Evolutionary conservation across 2,329 filamentous ascomycete species (phyloP).

Genomic region (Didymella sp.): DNA sequence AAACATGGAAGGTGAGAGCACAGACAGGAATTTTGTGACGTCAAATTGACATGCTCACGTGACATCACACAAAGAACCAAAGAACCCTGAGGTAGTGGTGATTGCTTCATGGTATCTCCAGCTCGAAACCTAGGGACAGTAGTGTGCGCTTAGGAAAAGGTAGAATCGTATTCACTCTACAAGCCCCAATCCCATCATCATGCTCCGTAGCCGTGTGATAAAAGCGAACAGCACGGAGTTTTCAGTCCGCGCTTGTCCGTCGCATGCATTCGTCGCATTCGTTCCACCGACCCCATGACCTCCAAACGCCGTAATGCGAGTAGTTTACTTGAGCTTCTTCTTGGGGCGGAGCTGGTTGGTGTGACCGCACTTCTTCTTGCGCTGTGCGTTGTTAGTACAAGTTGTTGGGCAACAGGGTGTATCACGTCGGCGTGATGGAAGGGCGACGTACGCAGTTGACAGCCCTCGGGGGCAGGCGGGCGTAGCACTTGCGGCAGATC

Average conservation of each 20-base stretch:
- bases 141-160: conserved; percentile 33
- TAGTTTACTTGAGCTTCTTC: conserved; percentile 98
- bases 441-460: conserved; percentile 79
- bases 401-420: neutral
- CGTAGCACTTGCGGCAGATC: conserved; percentile 99
- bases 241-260: conserved; percentile 30
- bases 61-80: conserved; percentile 1
- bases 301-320: conserved; percentile 48
- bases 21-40: neutral
- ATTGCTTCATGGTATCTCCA: conserved; percentile 21
- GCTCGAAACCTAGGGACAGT: conserved; percentile 21
- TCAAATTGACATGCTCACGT: neutral
- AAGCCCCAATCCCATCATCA: conserved; percentile 37
- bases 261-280: conserved; percentile 44
- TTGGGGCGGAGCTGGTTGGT: conserved; percentile 99
- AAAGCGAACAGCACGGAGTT: conserved; percentile 31
- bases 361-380: conserved; percentile 99
- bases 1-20: neutral
- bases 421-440: neutral
- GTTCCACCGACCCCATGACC: conserved; percentile 39
- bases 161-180: conserved; percentile 48
- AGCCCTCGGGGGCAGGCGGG: conserved; percentile 93
- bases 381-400: conserved; percentile 35
- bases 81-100: conserved; percentile 8
- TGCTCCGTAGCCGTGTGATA: conserved; percentile 36